phyloP scores from a whole-genome alignment of 371 early-diverging fungal species.

The Mortierella sp. region DNA sequence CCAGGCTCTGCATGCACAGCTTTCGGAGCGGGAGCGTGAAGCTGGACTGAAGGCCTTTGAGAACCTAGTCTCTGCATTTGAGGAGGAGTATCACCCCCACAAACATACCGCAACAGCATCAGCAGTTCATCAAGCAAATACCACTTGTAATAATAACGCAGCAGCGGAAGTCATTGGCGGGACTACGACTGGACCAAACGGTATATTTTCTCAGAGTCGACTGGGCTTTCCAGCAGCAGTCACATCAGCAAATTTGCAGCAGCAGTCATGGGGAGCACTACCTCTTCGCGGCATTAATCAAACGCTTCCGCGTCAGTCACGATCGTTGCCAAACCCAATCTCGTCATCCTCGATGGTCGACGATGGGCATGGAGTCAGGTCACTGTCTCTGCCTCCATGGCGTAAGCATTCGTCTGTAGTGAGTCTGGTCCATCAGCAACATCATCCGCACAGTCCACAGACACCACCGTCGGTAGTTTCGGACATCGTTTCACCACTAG shows the following conservation, averaged over 20 bases:
- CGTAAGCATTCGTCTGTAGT: constrained; percentile 9
- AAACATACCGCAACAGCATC: not conserved
- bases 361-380: constrained; percentile 11
- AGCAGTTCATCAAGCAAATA: not conserved
- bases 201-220: too few species aligned
- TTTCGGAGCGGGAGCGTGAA: constrained; percentile 19
- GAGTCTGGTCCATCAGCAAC: not conserved
- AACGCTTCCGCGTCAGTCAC: constrained; percentile 8
- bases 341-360: not conserved
- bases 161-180: too few species aligned
- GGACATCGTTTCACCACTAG: too few species aligned
- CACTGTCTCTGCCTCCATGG: constrained; percentile 33
- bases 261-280: too few species aligned
- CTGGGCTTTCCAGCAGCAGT: not conserved
- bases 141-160: not conserved
- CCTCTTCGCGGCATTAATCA: too few species aligned
- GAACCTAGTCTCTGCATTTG: constrained; percentile 31
- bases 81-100: constrained; percentile 17
- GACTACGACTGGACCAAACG: too few species aligned
- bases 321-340: constrained; percentile 3
- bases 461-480: not conserved
- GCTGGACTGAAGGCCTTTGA: constrained; percentile 33
- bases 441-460: not conserved
- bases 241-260: not conserved
- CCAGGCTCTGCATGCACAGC: constrained; percentile 1